These are phyloP conservation scores for Trichocladium antarcticum DNA, from an alignment of 495 filamentous ascomycete species.

Conservation along the genomic window DNA sequence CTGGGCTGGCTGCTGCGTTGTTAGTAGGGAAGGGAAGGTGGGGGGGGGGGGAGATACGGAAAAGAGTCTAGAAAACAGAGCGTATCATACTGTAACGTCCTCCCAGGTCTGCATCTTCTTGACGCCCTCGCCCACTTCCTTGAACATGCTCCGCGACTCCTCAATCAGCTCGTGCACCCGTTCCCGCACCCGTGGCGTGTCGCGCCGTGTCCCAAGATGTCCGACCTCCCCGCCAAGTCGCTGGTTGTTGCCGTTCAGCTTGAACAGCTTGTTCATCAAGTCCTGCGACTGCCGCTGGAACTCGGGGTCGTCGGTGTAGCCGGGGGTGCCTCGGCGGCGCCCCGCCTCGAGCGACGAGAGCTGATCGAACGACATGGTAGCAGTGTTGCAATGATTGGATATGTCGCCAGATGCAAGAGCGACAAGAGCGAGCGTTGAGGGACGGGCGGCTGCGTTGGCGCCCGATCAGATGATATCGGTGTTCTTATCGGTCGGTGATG, in stretches of 20 bases:
- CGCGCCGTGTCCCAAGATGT: conserved; percentile 76
- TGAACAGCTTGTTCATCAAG: conserved; percentile 76
- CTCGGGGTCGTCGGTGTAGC: conserved; percentile 88
- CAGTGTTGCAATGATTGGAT: not conserved
- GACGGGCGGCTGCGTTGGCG: not conserved
- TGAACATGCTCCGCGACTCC: conserved; percentile 76
- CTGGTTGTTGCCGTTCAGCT: conserved; percentile 74
- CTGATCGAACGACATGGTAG: conserved; percentile 79
- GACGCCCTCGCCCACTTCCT: conserved; percentile 82
- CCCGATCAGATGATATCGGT: not conserved
- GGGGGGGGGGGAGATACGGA: no score
- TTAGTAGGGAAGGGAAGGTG: not conserved
- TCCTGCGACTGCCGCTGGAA: conserved; percentile 72
- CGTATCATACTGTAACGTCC: conserved; percentile 66
- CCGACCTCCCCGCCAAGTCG: conserved; percentile 68
- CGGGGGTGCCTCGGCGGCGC: conserved; percentile 32
- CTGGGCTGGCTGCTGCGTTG: conserved; percentile 53
- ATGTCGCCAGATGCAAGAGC: not conserved
- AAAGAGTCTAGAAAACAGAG: no score
- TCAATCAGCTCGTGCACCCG: conserved; percentile 76
- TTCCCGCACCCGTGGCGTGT: conserved; percentile 84
- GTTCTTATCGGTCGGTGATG: not conserved
- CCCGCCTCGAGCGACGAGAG: conserved; percentile 69
- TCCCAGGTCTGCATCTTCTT: conserved; percentile 89
- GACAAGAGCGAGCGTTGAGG: conserved; percentile 6